phyloP scores from a whole-genome alignment of 768 basidiomycete species.

The Hypholoma fasciculare region DNA sequence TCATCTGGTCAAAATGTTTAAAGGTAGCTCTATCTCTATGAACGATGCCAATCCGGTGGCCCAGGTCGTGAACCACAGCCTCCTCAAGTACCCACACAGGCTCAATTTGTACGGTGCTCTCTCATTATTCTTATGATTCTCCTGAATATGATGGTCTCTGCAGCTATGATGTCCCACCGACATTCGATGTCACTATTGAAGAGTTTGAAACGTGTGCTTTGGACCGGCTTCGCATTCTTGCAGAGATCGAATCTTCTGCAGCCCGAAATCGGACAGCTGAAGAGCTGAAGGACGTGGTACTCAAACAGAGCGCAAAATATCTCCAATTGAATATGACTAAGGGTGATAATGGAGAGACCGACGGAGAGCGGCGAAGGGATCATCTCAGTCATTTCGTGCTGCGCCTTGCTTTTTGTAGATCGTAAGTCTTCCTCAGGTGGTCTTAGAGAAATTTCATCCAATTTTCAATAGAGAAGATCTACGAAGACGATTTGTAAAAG shows the following conservation, averaged over 20 bases:
- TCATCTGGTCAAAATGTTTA: constrained; percentile 29
- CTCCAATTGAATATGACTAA: constrained; percentile 63
- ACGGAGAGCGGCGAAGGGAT: constrained; percentile 76
- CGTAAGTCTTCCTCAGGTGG: constrained; percentile 55
- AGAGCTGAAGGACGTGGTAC: constrained; percentile 68
- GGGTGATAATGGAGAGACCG: constrained; percentile 43
- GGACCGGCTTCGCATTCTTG: constrained; percentile 81
- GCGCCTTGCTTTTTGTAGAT: constrained; percentile 92
- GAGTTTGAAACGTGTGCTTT: constrained; percentile 93
- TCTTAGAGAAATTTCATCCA: neutral
- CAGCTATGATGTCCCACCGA: constrained; percentile 87
- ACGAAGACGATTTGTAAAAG: constrained; percentile 83
- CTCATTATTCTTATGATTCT: neutral
- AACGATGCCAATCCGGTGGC: constrained; percentile 19
- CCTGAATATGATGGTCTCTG: constrained; percentile 7
- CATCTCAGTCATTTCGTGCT: constrained; percentile 93
- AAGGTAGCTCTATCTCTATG: constrained; percentile 25
- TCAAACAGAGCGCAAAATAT: constrained; percentile 69
- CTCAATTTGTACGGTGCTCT: constrained; percentile 72
- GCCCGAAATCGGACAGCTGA: constrained; percentile 82
- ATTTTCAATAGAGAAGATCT: constrained; percentile 74
- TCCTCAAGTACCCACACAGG: constrained; percentile 57
- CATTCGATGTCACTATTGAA: constrained; percentile 88
- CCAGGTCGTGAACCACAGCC: constrained; percentile 30
- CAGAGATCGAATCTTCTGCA: constrained; percentile 88